phyloP scores from a whole-genome alignment of 1,284 basidiomycete species.

The Austroboletus niveus region DNA sequence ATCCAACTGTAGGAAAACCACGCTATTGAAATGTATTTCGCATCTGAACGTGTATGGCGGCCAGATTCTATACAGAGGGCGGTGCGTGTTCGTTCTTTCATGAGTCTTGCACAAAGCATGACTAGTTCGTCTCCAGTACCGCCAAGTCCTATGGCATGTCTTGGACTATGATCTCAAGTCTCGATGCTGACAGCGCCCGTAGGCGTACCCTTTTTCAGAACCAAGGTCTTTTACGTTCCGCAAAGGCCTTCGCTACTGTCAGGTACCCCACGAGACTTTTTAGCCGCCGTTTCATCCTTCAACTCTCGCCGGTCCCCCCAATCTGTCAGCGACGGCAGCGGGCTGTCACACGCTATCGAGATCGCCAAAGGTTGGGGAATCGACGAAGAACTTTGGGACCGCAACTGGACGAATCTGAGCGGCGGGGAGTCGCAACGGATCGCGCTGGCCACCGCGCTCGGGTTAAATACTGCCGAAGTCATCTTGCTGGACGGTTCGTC shows the following conservation, averaged over 20 bases:
- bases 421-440: conserved; percentile 84
- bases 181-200: not conserved
- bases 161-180: not conserved
- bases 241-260: conserved; percentile 83
- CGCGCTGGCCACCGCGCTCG: conserved; percentile 71
- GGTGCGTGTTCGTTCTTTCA: conserved; percentile 38
- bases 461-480: conserved; percentile 72
- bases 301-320: conserved; percentile 44
- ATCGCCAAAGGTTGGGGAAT: conserved; percentile 71
- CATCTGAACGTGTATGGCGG: conserved; percentile 76
- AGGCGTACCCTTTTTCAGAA: conserved; percentile 78
- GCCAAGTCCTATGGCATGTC: conserved; percentile 53
- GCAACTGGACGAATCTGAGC: conserved; percentile 75
- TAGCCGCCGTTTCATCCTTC: conserved; percentile 57
- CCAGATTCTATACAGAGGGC: conserved; percentile 60
- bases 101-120: conserved; percentile 1
- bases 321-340: conserved; percentile 14
- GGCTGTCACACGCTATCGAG: conserved; percentile 46
- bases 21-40: conserved; percentile 78
- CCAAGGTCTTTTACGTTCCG: conserved; percentile 78
- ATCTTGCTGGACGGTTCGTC: conserved; percentile 79
- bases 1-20: conserved; percentile 59
- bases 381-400: conserved; percentile 66
- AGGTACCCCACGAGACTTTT: conserved; percentile 73
- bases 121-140: conserved; percentile 36